These are phyloP conservation scores for Barbatosphaeria neglecta DNA, from an alignment of 495 filamentous ascomycete species.

Conservation along the genomic window DNA sequence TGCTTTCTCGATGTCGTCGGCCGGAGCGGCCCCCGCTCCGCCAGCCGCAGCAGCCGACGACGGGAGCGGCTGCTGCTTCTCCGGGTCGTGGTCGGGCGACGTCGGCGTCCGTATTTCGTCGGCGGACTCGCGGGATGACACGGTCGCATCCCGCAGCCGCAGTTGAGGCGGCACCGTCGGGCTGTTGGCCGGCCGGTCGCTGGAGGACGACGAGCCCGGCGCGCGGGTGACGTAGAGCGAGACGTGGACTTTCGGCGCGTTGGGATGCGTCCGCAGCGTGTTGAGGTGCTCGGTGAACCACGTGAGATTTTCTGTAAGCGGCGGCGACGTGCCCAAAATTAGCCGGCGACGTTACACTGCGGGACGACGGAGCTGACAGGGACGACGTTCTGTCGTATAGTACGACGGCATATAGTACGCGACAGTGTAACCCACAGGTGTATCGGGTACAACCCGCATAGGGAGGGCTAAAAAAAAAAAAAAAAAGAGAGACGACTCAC, in stretches of 20 bases:
- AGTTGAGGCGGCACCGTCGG: no score
- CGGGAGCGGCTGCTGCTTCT: conserved; percentile 9
- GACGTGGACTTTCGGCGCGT: conserved; percentile 32
- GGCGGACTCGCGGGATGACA: conserved; percentile 10
- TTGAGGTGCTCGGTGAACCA: conserved; percentile 43
- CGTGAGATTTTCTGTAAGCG: conserved; percentile 18
- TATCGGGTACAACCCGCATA: not conserved
- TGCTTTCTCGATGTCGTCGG: conserved; percentile 10
- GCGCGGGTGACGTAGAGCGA: conserved; percentile 35
- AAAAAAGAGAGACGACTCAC: conserved; percentile 21
- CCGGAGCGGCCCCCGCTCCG: not conserved
- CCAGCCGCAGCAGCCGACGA: conserved; percentile 1
- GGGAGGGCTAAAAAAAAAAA: not conserved
- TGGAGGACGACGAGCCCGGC: conserved; percentile 3
- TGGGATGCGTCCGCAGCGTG: conserved; percentile 24
- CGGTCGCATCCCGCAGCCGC: conserved; percentile 1
- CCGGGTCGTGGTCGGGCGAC: conserved; percentile 10
- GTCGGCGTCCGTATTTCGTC: conserved; percentile 6
- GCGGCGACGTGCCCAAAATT: not conserved
- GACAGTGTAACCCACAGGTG: not conserved
- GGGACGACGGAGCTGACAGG: no score
- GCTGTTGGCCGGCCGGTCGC: not conserved
- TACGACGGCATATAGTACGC: not conserved
- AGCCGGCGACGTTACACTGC: not conserved
- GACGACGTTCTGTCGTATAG: not conserved